Percentiles rank a stretch among this genome's conserved stretches.
Conservation (phyloP, 139 green algal species). For the Coccomyxa sp. region DNA sequence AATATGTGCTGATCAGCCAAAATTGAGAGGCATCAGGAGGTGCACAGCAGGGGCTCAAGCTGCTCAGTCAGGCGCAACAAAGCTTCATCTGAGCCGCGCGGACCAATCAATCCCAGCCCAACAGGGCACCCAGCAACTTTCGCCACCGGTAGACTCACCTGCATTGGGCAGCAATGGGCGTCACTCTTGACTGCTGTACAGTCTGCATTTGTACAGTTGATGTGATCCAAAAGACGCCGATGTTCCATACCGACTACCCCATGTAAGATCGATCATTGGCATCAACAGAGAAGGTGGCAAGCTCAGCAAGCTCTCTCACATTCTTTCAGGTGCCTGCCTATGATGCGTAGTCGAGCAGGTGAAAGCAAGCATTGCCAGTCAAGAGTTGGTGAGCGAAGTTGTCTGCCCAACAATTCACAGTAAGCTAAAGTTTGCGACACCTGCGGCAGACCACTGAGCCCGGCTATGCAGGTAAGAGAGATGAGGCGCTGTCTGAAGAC, state of each 20-base stretch:
- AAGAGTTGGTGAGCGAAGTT: too few relatives aligned
- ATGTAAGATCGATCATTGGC: too few relatives aligned
- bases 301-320: background rate
- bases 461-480: constrained; percentile 71
- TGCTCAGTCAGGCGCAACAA: constrained; percentile 62
- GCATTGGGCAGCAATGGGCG: background rate
- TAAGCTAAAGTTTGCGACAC: constrained; percentile 21
- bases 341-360: background rate
- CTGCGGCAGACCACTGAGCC: constrained; percentile 81
- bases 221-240: background rate
- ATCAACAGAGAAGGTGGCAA: too few relatives aligned
- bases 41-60: constrained; percentile 23
- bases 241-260: background rate
- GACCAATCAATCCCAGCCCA: constrained; percentile 74
- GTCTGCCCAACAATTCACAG: too few relatives aligned
- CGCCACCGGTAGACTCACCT: constrained; percentile 68
- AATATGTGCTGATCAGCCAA: too few relatives aligned
- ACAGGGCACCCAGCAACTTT: constrained; percentile 67
- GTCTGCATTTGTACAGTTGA: background rate
- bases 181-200: background rate
- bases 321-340: too few relatives aligned
- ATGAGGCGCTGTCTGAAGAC: constrained; percentile 57
- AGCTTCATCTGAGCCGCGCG: constrained; percentile 65
- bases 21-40: too few relatives aligned
- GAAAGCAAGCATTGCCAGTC: background rate